A percentile compares a stretch with the other conserved stretches of the same genome.
Conservation (phyloP, 441 rosid species). For the Populus hybrid region DNA sequence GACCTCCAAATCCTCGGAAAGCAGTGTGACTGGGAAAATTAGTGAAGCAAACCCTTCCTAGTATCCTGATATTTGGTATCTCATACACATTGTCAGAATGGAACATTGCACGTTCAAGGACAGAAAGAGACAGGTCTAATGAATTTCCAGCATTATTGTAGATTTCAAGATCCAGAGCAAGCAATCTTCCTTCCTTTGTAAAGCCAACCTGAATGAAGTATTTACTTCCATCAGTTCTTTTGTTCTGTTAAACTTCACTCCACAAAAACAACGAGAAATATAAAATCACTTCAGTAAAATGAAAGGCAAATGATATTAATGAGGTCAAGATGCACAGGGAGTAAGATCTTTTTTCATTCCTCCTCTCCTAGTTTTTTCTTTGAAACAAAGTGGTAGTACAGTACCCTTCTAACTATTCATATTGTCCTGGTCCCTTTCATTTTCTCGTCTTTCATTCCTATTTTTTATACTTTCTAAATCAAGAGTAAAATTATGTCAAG, state of each 20-base stretch:
- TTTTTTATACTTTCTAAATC: neutral
- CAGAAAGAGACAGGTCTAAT: slow-evolving; percentile 72
- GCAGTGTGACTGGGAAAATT: slow-evolving; percentile 94
- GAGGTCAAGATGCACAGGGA: slow-evolving; percentile 2
- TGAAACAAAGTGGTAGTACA: neutral
- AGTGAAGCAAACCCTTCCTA: slow-evolving; percentile 82
- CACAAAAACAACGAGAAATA: neutral
- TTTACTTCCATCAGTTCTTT: slow-evolving; percentile 7
- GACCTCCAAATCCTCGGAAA: slow-evolving; percentile 96
- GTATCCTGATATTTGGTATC: slow-evolving; percentile 75
- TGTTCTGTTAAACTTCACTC: slow-evolving; percentile 7
- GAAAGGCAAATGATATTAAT: neutral
- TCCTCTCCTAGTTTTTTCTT: neutral
- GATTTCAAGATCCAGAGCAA: slow-evolving; percentile 81
- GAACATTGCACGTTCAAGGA: slow-evolving; percentile 93
- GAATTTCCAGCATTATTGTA: slow-evolving; percentile 96
- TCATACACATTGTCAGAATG: slow-evolving; percentile 90
- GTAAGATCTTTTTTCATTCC: neutral
- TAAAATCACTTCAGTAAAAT: slow-evolving; percentile 4
- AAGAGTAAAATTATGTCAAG: neutral
- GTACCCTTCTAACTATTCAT: neutral
- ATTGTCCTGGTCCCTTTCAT: neutral
- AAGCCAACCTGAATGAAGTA: slow-evolving; percentile 71
- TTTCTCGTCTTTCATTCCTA: neutral
- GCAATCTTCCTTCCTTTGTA: slow-evolving; percentile 75